phyloP scores from a whole-genome alignment of 1,139 yeast species.

The Suzukiozyma palmioleophila region DNA sequence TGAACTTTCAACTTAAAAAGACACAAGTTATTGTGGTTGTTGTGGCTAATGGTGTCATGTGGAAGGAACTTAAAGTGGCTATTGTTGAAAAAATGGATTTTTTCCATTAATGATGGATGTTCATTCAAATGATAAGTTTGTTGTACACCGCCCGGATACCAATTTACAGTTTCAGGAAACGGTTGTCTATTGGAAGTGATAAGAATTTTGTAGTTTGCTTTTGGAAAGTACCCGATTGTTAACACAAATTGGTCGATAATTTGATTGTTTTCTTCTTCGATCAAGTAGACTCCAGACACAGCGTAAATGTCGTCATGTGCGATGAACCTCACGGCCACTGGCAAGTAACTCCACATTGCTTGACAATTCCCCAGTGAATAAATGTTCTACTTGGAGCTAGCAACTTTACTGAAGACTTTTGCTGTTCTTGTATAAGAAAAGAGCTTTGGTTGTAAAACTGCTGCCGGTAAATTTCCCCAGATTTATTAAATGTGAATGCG shows the following conservation, averaged over 20 bases:
- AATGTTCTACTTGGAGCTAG: too few relatives aligned
- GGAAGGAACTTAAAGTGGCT: conserved; percentile 29
- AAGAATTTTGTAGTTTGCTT: conserved; percentile 13
- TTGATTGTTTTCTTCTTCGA: conserved; percentile 11
- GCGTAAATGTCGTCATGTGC: conserved; percentile 17
- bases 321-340: conserved; percentile 25
- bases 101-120: conserved; percentile 8
- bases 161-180: conserved; percentile 14
- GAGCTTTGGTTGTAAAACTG: too few relatives aligned
- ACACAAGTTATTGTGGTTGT: conserved; percentile 3
- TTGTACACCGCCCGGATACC: conserved; percentile 16
- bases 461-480: too few relatives aligned
- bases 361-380: too few relatives aligned
- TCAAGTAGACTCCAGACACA: conserved; percentile 25
- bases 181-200: conserved; percentile 15
- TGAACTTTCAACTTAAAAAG: conserved; percentile 6
- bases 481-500: too few relatives aligned
- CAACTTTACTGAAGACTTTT: too few relatives aligned
- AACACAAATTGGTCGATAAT: conserved; percentile 15
- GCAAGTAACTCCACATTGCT: conserved; percentile 19
- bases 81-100: conserved; percentile 15
- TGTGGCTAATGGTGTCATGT: conserved; percentile 14
- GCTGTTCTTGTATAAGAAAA: too few relatives aligned
- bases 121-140: conserved; percentile 5
- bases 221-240: conserved; percentile 16